Base-by-base conservation (phyloP, 257 asterid genomes). In the Salvia splendens region DNA sequence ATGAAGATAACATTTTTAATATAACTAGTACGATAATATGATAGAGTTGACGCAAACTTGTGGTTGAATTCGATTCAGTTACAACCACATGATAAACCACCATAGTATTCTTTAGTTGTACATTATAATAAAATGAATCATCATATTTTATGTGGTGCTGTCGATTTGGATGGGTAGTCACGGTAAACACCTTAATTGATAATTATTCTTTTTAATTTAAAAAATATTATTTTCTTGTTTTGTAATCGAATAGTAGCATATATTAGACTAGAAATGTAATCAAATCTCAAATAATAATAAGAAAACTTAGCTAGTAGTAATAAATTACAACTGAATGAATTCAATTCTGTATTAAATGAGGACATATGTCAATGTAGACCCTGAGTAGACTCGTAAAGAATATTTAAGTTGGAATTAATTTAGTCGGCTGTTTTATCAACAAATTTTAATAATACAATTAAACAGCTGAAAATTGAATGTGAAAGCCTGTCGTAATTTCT, bases 401-500 rank as follows among this genome's bases (percentile, higher is more conserved):
- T 53, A 24, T 54, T 28, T 4, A 54, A 5, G 8, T 12, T 10
- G 8, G 3, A 55, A 55, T 55, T 28, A 30, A 28, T 54, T 10
- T 49, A 49, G 54, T 49, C 54, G 54, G 54, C 30, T 5, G 20
- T 28, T 3, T 11, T 5, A 54, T 54, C 9, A 10, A 47, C 11
- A 3, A 35, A 5, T 15, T 33, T 35, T 35, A 4, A 66, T 52
- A 36, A 12, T n/a, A 6, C 53, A 51, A 52, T 35, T 7, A 51
- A 16, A 64, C 35, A n/a, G 59, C 52, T 17, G 7, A 48, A 42
- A 33, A 66, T 17, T 51, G 46, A 60, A 28, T 48, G 67, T 60
- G 75, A 70, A 58, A 36, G 9, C n/a, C 35, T 28, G 7, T 10
- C 48, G 33, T n/a, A 60, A 49, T 60, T 60, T 49, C 62, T 59